Evolutionary conservation across 225 moss, liverwort and hornwort genomes (phyloP), one percentile per base, ranked within the genome.

Genomic region (Pseudoscleropodium purum): DNA sequence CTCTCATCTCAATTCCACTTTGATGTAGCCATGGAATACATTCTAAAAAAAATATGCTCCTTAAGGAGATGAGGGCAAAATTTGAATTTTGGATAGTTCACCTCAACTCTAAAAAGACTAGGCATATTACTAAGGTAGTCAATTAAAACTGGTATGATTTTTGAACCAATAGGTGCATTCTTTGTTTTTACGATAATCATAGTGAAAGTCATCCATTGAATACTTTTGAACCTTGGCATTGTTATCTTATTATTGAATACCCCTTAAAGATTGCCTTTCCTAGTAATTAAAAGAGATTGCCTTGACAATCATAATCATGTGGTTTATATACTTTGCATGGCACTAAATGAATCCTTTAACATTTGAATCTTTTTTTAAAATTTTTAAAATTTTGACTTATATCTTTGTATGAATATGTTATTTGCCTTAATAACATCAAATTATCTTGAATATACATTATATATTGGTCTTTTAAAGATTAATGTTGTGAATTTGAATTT

Each of bases 261-360:
- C 20, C 6, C 3, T 6, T 29, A 27, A 66, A 10, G 94, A 96
- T 88, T 97, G 96, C 63, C 95, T 95, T 82, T 94, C 84, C 85
- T 96, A 94, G 80, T n/a, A n/a, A n/a, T n/a, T 94, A 94, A 96
- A 87, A 17, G 94, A 94, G 51, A 91, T 94, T 51, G 94, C 93
- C 87, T 97, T 97, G 3, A 94, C 94, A 45, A 98, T 94, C 29
- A 95, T 95, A 65, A 96, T 93, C 94, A 95, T 95, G 79, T 94
- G 93, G 9, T 23, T 0, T 1, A 14, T 9, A 51, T 21, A 13
- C 3, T 34, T 76, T 45, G 20, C 13, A 76, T 20, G 24, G 23
- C 2, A 51, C 33, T 47, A 47, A 11, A 1, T 47, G 18, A 18
- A 47, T 0, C 7, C 4, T 31, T 47, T 30, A 31, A 47, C 1